A percentile compares a stretch with the other conserved stretches of the same genome.
Conservation (phyloP, 1,284 basidiomycete species). For the Leccinum subspadiceum region DNA sequence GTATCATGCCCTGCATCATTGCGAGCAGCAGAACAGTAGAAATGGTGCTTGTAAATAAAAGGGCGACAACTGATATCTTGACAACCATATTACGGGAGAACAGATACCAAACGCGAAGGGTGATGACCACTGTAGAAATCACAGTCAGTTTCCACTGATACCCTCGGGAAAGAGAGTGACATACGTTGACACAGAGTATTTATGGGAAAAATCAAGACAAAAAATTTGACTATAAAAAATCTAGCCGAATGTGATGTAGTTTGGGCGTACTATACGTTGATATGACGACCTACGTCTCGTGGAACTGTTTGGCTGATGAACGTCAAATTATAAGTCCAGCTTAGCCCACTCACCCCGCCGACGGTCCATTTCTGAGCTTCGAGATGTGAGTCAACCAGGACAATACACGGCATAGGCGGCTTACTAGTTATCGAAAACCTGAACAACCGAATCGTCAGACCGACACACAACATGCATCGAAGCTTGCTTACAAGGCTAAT, state of each 20-base stretch:
- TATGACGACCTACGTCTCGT: not conserved
- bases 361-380: not conserved
- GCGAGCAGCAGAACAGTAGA: conserved; percentile 2
- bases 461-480: not conserved
- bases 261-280: not conserved
- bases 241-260: not conserved
- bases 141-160: not conserved
- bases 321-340: not conserved
- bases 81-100: conserved; percentile 13
- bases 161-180: not conserved
- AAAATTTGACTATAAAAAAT: not conserved
- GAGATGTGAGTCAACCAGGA: not conserved
- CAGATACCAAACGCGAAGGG: conserved; percentile 25
- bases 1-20: not conserved
- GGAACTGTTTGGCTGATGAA: not conserved
- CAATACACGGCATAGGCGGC: not conserved
- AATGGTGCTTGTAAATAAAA: not conserved
- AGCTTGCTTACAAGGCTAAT: not conserved
- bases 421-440: not conserved
- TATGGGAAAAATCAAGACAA: not conserved
- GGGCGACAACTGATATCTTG: conserved; percentile 8
- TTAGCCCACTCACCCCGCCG: not conserved
- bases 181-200: conserved; percentile 11
- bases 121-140: conserved; percentile 14
- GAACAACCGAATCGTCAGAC: not conserved